Conservation (phyloP, 2,329 filamentous ascomycete genomes). For the Penicillium sp. region DNA sequence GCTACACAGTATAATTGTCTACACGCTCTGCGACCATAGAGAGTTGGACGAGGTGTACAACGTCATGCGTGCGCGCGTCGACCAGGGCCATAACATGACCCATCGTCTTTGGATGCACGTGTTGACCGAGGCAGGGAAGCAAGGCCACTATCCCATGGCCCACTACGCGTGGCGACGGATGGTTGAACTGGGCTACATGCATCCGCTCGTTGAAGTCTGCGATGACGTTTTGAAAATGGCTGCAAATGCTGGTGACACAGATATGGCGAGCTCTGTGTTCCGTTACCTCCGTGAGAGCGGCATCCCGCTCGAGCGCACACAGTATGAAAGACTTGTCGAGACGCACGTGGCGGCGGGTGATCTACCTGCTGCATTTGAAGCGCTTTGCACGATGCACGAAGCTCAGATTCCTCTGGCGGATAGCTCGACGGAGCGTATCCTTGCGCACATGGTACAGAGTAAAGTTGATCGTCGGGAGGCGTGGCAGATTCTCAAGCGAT, state of each 20-base stretch:
- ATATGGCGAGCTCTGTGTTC: constrained; percentile 69
- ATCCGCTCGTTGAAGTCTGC: constrained; percentile 62
- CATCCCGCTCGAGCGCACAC: constrained; percentile 57
- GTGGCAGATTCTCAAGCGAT: constrained; percentile 55
- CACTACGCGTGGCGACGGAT: constrained; percentile 68
- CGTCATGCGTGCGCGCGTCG: constrained; percentile 60
- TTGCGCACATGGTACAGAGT: constrained; percentile 51
- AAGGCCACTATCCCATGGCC: constrained; percentile 61
- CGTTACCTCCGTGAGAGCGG: constrained; percentile 59
- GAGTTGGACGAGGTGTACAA: constrained; percentile 75
- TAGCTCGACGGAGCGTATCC: constrained; percentile 63
- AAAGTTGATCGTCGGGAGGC: constrained; percentile 50
- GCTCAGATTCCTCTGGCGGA: constrained; percentile 57
- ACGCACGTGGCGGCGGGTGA: constrained; percentile 63
- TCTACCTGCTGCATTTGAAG: constrained; percentile 62
- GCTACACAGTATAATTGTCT: constrained; percentile 76
- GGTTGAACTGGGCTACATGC: constrained; percentile 58
- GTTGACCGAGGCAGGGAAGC: constrained; percentile 69
- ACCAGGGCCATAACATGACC: constrained; percentile 48
- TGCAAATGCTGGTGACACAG: constrained; percentile 63
- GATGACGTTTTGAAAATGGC: constrained; percentile 70
- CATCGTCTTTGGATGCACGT: constrained; percentile 65
- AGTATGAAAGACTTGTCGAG: constrained; percentile 78
- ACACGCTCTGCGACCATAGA: constrained; percentile 65
- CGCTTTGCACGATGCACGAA: constrained; percentile 70